Evolutionary conservation across 1,139 yeast genomes (phyloP).

Genomic region (Protomyces gravidus): DNA sequence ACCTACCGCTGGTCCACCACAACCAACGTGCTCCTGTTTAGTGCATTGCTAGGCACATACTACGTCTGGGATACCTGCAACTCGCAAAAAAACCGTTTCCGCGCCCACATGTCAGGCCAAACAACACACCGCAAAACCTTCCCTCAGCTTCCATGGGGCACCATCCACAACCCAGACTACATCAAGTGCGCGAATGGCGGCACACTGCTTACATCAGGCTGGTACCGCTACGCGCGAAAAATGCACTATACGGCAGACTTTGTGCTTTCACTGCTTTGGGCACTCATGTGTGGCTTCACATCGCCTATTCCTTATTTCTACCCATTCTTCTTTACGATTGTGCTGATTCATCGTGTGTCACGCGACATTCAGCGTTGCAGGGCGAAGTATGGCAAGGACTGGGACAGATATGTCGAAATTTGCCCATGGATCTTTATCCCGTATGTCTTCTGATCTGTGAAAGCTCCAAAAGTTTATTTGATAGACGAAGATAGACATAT

Average conservation of each 20-base stretch:
- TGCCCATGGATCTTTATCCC: conserved; percentile 95
- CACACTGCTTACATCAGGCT: conserved; percentile 80
- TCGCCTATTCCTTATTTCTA: conserved; percentile 95
- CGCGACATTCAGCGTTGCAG: conserved; percentile 83
- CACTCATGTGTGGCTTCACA: conserved; percentile 76
- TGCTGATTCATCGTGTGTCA: conserved; percentile 77
- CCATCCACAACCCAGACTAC: conserved; percentile 74
- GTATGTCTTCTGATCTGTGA: conserved; percentile 12
- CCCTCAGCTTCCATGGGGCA: conserved; percentile 86
- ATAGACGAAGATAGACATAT: background rate
- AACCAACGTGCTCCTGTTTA: conserved; percentile 57
- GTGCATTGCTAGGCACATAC: conserved; percentile 62
- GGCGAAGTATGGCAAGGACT: conserved; percentile 85
- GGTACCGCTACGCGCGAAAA: conserved; percentile 82
- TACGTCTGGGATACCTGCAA: conserved; percentile 92
- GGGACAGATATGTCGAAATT: conserved; percentile 77
- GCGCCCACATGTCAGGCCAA: conserved; percentile 83
- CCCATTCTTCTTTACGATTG: conserved; percentile 83
- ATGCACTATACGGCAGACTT: conserved; percentile 94
- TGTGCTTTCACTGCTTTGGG: conserved; percentile 86
- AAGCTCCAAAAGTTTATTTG: too few species aligned
- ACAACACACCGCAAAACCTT: conserved; percentile 69
- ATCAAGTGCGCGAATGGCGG: conserved; percentile 83
- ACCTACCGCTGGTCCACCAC: conserved; percentile 68
- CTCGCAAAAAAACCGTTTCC: conserved; percentile 90